Base-by-base conservation (phyloP, 2,329 filamentous ascomycete genomes). In the Graphium sp. region DNA sequence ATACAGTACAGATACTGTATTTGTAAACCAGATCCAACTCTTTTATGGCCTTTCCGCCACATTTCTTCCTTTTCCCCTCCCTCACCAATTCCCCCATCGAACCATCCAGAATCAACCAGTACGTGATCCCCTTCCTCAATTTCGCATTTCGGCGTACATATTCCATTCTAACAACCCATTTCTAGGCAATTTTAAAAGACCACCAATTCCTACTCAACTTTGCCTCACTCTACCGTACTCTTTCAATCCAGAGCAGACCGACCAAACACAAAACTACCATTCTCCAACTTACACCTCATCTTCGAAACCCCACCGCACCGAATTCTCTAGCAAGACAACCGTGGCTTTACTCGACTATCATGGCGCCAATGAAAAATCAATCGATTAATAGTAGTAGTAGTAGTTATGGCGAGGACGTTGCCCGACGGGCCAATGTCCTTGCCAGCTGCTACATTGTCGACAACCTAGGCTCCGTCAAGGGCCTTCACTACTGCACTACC, bases 401-500 rank as follows among this genome's bases (percentile, higher is more conserved):
- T 74, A 78, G 72, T 80, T 80, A 74, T 67, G 68, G 71, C 66
- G 70, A 70, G 62, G 65, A 57, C 59, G 59, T 60, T 55, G 60
- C 53, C 57, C 65, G 66, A 45, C 61, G 62, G 54, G 64, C 72
- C 61, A 78, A 79, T 53, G 74, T 89, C 56, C 76, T 87, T 61
- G 84, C 85, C 58, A 85, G 76, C 54, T 91, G 83, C 69, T 94
- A 93, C 61, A 62, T 80, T 45, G 81, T 87, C 54, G 74, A 85
- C 56, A 60, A 61, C 47, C 66, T 74, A 43, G 66, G 73, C 52
- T 66, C 62, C 48, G 66, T 93, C 45, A 74, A 75, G 53, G 80
- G 80, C 52, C 78, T 89, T 60, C 84, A 92, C 64, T 93, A 91
- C 74, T 91, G 79, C 73, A 85, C 84, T 81, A 85, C 81, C 62